Evolutionary conservation across 176 grass and related monocot genomes (phyloP).

Genomic region (Zoysia pacifica): DNA sequence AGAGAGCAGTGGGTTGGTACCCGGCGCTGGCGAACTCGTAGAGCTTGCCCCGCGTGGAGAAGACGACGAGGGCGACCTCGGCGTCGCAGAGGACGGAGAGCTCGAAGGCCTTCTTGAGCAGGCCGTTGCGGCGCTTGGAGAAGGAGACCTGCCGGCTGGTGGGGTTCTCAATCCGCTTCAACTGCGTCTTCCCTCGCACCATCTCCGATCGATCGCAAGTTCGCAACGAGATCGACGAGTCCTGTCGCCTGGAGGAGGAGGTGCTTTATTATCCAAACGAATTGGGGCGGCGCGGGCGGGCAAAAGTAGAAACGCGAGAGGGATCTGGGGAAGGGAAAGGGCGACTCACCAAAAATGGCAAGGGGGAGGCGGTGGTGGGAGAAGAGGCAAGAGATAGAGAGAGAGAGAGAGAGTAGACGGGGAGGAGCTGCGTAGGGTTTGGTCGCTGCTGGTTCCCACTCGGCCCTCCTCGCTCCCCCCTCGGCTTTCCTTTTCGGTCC

Average conservation of each 20-base stretch:
- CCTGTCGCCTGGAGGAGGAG: background rate
- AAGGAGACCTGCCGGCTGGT: constrained; percentile 89
- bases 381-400: background rate
- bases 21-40: constrained; percentile 63
- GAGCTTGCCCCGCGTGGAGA: constrained; percentile 79
- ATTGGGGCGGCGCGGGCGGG: constrained; percentile 31
- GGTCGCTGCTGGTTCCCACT: constrained; percentile 13
- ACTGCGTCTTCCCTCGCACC: constrained; percentile 84
- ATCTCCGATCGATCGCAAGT: constrained; percentile 36
- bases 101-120: constrained; percentile 96
- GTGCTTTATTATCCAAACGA: constrained; percentile 22
- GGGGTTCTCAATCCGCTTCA: constrained; percentile 80
- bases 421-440: constrained; percentile 40
- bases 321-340: constrained; percentile 51
- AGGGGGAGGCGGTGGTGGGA: constrained; percentile 20
- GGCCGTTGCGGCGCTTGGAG: constrained; percentile 81
- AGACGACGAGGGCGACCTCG: constrained; percentile 85
- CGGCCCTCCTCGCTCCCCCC: background rate
- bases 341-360: constrained; percentile 57
- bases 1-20: background rate
- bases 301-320: constrained; percentile 43
- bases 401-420: background rate
- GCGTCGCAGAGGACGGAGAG: constrained; percentile 89
- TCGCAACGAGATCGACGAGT: too few relatives aligned
- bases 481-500: constrained; percentile 57